Evolutionary conservation across 441 rosid genomes (phyloP).

Genomic region (Rhodomyrtus psidioides): DNA sequence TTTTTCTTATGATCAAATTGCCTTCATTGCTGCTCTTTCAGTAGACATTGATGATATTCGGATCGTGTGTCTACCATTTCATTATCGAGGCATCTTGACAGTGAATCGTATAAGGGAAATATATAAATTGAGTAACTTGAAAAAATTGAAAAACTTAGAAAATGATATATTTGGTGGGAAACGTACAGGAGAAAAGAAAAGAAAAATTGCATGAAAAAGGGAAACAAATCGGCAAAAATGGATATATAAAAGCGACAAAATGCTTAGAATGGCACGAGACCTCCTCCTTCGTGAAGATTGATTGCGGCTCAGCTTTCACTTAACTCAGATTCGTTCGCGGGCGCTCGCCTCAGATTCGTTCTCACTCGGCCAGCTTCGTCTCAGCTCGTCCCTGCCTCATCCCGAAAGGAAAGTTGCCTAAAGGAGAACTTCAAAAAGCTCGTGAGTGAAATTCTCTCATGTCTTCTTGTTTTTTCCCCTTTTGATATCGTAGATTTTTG

Average conservation of each 20-base stretch:
- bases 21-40: too few species aligned
- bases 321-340: background rate
- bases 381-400: background rate
- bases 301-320: background rate
- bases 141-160: too few species aligned
- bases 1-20: too few species aligned
- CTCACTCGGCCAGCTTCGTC: background rate
- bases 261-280: background rate
- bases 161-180: too few species aligned
- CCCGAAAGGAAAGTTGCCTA: background rate
- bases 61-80: too few species aligned
- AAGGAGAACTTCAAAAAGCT: background rate
- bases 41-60: too few species aligned
- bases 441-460: background rate
- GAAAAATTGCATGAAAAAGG: background rate
- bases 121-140: too few species aligned
- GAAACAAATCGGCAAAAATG: background rate
- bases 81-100: too few species aligned
- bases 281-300: background rate
- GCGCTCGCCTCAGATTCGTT: background rate
- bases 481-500: background rate
- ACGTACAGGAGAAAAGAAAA: too few species aligned
- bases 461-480: background rate
- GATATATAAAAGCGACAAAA: background rate
- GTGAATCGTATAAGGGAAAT: too few species aligned